phyloP scores from a whole-genome alignment of 192 early-diverging fungal species.

The Fimicolochytrium jonesii region DNA sequence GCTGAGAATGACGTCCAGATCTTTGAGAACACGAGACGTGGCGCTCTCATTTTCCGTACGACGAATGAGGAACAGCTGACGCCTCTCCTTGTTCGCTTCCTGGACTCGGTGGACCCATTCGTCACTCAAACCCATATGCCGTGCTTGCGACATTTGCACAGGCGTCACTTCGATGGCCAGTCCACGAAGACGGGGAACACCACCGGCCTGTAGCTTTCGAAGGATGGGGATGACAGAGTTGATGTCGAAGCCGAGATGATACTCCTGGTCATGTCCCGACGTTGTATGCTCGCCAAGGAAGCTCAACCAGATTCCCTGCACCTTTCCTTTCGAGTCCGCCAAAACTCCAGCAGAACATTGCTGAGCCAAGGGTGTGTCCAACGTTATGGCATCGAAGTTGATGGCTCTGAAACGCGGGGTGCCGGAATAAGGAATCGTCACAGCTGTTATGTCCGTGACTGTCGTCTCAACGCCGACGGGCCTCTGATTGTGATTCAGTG shows the following conservation, averaged over 20 bases:
- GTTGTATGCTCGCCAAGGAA: slow-evolving; percentile 70
- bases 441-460: slow-evolving; percentile 48
- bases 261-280: slow-evolving; percentile 49
- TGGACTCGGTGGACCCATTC: slow-evolving; percentile 46
- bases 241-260: slow-evolving; percentile 37
- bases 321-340: slow-evolving; percentile 58
- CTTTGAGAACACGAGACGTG: slow-evolving; percentile 36
- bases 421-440: slow-evolving; percentile 47
- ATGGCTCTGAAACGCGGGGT: slow-evolving; percentile 63
- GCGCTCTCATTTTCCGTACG: slow-evolving; percentile 35
- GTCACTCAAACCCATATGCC: slow-evolving; percentile 45
- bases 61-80: slow-evolving; percentile 47
- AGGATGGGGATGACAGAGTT: slow-evolving; percentile 34
- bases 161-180: slow-evolving; percentile 45
- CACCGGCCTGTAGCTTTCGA: slow-evolving; percentile 15
- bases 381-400: slow-evolving; percentile 74
- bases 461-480: slow-evolving; percentile 46
- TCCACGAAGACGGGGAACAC: slow-evolving; percentile 26
- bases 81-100: slow-evolving; percentile 27
- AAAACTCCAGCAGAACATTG: slow-evolving; percentile 74
- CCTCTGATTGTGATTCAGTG: slow-evolving; percentile 48
- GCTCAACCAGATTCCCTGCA: slow-evolving; percentile 70
- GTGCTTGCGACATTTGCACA: slow-evolving; percentile 40
- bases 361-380: slow-evolving; percentile 77
- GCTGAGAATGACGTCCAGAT: slow-evolving; percentile 47